These are phyloP conservation scores for Vitis labrusca DNA, from an alignment of 164 flowering plant genomes.

Conservation along the genomic window DNA sequence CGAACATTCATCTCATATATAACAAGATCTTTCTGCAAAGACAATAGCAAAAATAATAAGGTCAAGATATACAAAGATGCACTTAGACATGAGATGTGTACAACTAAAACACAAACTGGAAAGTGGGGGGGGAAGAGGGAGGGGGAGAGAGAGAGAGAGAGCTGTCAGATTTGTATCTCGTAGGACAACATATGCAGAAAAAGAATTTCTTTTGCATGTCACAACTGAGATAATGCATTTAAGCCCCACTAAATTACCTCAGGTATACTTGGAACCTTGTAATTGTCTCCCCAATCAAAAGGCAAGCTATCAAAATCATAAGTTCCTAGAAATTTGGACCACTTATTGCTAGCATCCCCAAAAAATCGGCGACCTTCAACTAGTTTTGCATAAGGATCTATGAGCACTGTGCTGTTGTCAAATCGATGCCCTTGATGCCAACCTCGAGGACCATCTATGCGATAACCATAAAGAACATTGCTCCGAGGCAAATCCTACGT, in stretches of 20 bases:
- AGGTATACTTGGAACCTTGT: conserved; percentile 77
- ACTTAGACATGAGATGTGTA: not conserved
- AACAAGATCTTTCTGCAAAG: conserved; percentile 88
- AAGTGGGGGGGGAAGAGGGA: not conserved
- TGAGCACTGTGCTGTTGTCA: conserved; percentile 63
- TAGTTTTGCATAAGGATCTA: conserved; percentile 95
- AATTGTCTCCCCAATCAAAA: conserved; percentile 87
- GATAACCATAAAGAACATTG: conserved; percentile 85
- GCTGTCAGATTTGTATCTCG: not conserved
- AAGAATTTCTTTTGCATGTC: not conserved
- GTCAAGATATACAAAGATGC: not conserved
- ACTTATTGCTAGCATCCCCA: conserved; percentile 64
- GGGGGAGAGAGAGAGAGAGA: conserved; percentile 3
- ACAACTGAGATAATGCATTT: not conserved
- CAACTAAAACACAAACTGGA: not conserved
- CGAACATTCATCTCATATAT: conserved; percentile 98
- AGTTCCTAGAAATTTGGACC: conserved; percentile 70
- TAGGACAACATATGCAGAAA: not conserved
- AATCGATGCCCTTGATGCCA: conserved; percentile 92
- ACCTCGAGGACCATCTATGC: conserved; percentile 78
- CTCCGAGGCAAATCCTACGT: conserved; percentile 71
- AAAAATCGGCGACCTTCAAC: conserved; percentile 78
- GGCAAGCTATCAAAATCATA: conserved; percentile 76
- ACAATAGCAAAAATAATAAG: conserved; percentile 9
- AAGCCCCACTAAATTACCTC: conserved; percentile 53